A percentile compares a stretch with the other conserved stretches of the same genome.
These are phyloP conservation scores for Adansonia gregorii DNA, from an alignment of 441 rosid species.

Conservation along the genomic window DNA sequence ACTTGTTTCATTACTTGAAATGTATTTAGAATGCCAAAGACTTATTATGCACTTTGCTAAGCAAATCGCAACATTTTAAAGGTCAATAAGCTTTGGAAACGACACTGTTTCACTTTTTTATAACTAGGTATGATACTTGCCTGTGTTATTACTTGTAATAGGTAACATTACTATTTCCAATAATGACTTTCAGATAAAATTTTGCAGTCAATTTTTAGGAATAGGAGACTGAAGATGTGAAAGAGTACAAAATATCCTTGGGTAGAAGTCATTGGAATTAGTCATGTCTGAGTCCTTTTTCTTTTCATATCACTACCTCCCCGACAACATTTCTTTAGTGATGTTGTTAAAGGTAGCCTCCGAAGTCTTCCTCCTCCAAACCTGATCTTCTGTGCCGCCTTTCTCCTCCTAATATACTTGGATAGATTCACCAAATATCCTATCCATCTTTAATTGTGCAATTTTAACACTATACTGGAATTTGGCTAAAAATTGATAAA, in stretches of 20 bases:
- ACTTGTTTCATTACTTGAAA: conserved; percentile 1
- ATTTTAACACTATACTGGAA: not conserved
- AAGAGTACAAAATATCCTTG: not conserved
- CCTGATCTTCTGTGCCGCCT: not conserved
- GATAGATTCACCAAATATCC: not conserved
- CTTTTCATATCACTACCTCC: not conserved
- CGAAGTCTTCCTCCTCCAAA: not conserved
- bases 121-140: not conserved
- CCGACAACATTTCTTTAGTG: not conserved
- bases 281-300: not conserved
- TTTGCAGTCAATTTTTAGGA: conserved; percentile 5
- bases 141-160: not conserved
- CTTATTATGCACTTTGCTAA: not conserved
- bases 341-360: not conserved
- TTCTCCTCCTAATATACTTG: not conserved
- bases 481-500: not conserved
- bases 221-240: conserved; percentile 13
- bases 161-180: not conserved
- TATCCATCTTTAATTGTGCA: not conserved
- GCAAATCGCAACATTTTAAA: conserved; percentile 9
- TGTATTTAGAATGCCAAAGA: conserved; percentile 1
- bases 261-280: not conserved
- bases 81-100: not conserved
- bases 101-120: not conserved
- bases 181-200: not conserved